A percentile compares a stretch with the other conserved stretches of the same genome.
Evolutionary conservation across 2,329 filamentous ascomycete genomes (phyloP).

Genomic region (Trichoderma harzianum): DNA sequence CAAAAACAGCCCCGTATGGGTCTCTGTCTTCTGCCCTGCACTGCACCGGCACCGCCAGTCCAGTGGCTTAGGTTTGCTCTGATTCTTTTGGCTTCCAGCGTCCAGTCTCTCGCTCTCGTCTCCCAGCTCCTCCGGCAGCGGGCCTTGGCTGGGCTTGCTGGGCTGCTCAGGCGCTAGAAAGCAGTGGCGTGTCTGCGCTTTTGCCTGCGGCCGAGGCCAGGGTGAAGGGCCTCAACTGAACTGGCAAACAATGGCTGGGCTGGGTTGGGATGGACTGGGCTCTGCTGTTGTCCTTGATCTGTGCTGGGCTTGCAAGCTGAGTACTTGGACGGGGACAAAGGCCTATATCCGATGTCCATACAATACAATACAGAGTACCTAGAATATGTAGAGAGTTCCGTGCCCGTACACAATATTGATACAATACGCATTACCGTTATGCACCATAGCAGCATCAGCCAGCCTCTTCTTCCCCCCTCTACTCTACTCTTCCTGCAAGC

Average conservation of each 20-base stretch:
- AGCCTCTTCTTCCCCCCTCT: background rate
- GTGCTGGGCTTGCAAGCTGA: background rate
- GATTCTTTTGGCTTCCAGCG: background rate
- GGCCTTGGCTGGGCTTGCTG: background rate
- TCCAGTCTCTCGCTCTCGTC: background rate
- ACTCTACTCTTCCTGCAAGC: background rate
- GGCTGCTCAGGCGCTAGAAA: background rate
- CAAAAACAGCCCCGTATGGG: background rate
- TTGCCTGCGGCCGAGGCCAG: background rate
- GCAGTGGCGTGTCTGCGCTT: slow-evolving; percentile 2
- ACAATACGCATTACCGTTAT: background rate
- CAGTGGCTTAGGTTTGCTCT: background rate
- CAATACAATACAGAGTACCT: background rate
- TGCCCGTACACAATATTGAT: background rate
- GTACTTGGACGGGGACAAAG: background rate
- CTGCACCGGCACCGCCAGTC: background rate
- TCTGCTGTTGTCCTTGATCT: background rate
- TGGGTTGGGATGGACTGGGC: background rate
- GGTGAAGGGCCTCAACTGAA: background rate
- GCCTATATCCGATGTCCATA: background rate
- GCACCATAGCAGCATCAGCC: background rate
- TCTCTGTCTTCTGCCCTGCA: background rate
- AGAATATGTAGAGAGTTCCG: background rate
- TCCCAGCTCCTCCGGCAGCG: background rate
- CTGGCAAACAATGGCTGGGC: background rate